Evolutionary conservation across 2,329 filamentous ascomycete species (phyloP).

Genomic region (Colletotrichum coccodes): DNA sequence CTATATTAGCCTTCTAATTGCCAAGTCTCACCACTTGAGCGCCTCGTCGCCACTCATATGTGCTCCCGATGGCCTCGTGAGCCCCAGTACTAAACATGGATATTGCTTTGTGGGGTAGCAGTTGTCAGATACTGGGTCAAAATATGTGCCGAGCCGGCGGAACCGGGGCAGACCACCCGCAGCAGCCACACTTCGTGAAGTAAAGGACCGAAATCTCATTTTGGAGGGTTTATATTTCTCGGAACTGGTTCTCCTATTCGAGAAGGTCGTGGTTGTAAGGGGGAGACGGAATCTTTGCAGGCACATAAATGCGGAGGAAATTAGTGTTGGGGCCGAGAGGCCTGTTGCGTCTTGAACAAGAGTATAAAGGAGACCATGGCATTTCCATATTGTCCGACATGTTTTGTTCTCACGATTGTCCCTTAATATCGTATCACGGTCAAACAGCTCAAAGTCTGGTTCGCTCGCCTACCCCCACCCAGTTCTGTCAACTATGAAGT

Average conservation of each 20-base stretch:
- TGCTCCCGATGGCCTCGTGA: not conserved
- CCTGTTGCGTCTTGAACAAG: not conserved
- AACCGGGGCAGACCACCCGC: not conserved
- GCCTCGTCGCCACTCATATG: not conserved
- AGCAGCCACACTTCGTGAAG: not conserved
- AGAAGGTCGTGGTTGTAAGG: not conserved
- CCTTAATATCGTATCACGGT: not conserved
- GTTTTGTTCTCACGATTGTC: not conserved
- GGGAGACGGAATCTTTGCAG: not conserved
- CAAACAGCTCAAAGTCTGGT: not conserved
- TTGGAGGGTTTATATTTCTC: not conserved
- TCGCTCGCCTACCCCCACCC: not conserved
- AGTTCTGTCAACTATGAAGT: slow-evolving; percentile 45
- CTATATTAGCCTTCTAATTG: slow-evolving; percentile 6
- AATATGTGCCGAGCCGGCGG: slow-evolving; percentile 1
- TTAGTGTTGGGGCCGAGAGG: not conserved
- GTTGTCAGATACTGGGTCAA: not conserved
- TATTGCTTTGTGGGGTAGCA: not conserved
- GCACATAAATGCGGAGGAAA: not conserved
- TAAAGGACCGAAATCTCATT: slow-evolving; percentile 4
- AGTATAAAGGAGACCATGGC: not conserved
- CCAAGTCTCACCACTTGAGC: not conserved
- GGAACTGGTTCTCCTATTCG: not conserved
- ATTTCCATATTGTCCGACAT: too few species aligned
- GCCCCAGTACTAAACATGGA: too few species aligned